A percentile compares a stretch with the other conserved stretches of the same genome.
These are phyloP conservation scores for Sideroxylon spinosum DNA, from an alignment of 179 eudicot genomes.

Conservation along the genomic window DNA sequence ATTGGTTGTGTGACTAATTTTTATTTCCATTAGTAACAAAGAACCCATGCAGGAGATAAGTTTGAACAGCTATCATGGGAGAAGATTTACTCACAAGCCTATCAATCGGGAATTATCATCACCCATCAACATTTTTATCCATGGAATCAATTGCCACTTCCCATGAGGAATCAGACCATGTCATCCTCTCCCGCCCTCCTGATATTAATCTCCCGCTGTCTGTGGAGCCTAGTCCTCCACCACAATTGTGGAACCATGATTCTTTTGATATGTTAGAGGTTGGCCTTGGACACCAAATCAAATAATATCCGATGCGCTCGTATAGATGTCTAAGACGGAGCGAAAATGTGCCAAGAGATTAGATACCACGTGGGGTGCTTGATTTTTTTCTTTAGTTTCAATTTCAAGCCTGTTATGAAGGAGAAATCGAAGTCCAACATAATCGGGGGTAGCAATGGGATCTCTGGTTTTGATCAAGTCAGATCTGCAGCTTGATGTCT, in stretches of 20 bases:
- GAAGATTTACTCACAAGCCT: conserved; percentile 57
- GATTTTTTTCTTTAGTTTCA: conserved; percentile 75
- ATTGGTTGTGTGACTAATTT: background rate
- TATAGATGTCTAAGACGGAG: conserved; percentile 50
- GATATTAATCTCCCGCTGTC: conserved; percentile 77
- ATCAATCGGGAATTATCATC: conserved; percentile 59
- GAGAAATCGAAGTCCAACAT: conserved; percentile 54
- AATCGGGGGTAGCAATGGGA: conserved; percentile 49
- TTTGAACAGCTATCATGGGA: no score
- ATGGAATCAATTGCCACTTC: conserved; percentile 59
- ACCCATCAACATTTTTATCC: conserved; percentile 64
- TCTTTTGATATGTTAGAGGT: conserved; percentile 67
- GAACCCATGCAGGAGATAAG: background rate
- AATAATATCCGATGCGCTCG: conserved; percentile 47
- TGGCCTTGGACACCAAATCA: conserved; percentile 55
- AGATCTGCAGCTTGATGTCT: conserved; percentile 70
- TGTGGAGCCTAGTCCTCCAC: conserved; percentile 61
- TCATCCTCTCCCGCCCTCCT: conserved; percentile 54
- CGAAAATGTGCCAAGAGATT: conserved; percentile 64
- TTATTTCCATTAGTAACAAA: background rate
- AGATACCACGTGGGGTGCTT: conserved; percentile 79
- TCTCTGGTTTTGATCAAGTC: conserved; percentile 70
- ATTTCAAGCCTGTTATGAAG: conserved; percentile 65
- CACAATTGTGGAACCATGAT: conserved; percentile 57
- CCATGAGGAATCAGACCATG: conserved; percentile 56